Conservation (phyloP, 495 filamentous ascomycete species). For the Penicillium steckii region DNA sequence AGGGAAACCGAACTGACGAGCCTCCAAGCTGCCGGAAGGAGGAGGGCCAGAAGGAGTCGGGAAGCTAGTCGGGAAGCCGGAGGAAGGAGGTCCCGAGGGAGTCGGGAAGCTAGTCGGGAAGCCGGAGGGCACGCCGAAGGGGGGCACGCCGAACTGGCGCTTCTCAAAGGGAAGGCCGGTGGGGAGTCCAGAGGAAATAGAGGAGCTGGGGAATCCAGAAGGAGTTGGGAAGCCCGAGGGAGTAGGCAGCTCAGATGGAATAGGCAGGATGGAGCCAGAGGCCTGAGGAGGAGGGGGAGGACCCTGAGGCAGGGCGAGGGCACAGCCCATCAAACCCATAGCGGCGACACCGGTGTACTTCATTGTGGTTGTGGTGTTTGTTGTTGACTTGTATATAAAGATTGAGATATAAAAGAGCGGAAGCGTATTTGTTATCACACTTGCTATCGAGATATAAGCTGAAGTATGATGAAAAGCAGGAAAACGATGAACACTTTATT, state of each 20-base stretch:
- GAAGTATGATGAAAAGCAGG: neutral
- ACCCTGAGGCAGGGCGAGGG: slow-evolving; percentile 24
- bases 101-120: slow-evolving; percentile 1
- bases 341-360: slow-evolving; percentile 19
- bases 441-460: neutral
- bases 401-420: neutral
- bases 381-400: neutral
- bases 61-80: slow-evolving; percentile 3
- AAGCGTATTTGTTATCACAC: neutral
- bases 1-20: neutral
- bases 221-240: neutral
- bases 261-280: neutral
- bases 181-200: slow-evolving; percentile 4
- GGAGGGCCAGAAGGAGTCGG: neutral
- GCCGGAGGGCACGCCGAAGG: slow-evolving; percentile 1
- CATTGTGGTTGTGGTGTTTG: slow-evolving; percentile 14
- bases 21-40: neutral
- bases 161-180: neutral
- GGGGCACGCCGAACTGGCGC: slow-evolving; percentile 4
- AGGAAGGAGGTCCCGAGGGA: slow-evolving; percentile 3
- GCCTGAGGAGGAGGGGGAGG: slow-evolving; percentile 1
- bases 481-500: neutral
- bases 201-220: neutral
- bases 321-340: slow-evolving; percentile 28
- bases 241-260: slow-evolving; percentile 1